Percentiles rank a stretch among this genome's conserved stretches.
Evolutionary conservation across 768 basidiomycete species (phyloP).

Genomic region (Stropharia rugosoannulata): DNA sequence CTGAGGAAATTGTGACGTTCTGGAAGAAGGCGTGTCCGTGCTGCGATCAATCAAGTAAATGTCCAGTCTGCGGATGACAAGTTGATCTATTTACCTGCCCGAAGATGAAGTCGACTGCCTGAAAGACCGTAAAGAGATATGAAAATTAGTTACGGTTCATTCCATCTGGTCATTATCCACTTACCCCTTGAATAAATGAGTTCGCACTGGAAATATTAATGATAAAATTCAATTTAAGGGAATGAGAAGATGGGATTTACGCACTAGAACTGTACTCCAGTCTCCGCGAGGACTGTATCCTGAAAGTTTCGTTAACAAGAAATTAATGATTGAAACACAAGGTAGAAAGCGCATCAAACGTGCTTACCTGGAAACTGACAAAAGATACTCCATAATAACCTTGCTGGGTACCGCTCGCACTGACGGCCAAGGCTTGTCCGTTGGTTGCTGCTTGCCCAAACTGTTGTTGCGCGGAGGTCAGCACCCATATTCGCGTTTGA

Average conservation of each 20-base stretch:
- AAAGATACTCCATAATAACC: conserved; percentile 9
- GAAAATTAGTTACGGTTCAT: background rate
- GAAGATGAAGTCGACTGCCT: conserved; percentile 11
- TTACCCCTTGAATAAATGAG: conserved; percentile 7
- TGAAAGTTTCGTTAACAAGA: background rate
- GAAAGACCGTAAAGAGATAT: no score
- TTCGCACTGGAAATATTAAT: background rate
- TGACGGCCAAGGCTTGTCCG: conserved; percentile 6
- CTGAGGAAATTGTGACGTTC: conserved; percentile 4
- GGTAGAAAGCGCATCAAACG: background rate
- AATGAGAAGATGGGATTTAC: background rate
- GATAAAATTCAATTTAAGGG: background rate
- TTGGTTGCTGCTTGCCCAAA: conserved; percentile 6
- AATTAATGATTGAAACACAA: background rate
- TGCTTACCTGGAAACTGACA: conserved; percentile 4
- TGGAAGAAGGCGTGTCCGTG: conserved; percentile 10
- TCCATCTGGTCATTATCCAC: background rate
- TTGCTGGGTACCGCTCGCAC: conserved; percentile 7
- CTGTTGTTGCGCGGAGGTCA: background rate
- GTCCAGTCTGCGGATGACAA: background rate
- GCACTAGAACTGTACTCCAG: conserved; percentile 10
- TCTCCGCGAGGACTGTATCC: conserved; percentile 8
- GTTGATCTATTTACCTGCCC: background rate
- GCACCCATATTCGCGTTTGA: no score
- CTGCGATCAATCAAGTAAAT: background rate